Evolutionary conservation across 768 basidiomycete genomes (phyloP), one percentile per base, ranked within the genome.

Genomic region (Boletus speciosus): DNA sequence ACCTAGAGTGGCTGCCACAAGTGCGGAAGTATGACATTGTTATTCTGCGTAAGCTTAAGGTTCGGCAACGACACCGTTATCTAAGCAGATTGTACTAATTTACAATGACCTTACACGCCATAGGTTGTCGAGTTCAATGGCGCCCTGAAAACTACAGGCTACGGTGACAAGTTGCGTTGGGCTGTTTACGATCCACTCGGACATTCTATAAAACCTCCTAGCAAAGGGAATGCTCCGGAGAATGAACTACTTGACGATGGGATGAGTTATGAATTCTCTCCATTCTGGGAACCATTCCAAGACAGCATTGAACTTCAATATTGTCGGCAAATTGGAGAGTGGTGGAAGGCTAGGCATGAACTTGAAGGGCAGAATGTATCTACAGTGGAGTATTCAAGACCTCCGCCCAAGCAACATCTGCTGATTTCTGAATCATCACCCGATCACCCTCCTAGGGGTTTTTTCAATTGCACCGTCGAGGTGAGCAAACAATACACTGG

Each of bases 401-500:
- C 23, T 41, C 44, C 48, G 36, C 1, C 3, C 36, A 74, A 78
- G 44, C 63, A 67, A 40, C 84, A 84, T 57, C 69, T 74, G 25
- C 66, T 84, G 16, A 72, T 85, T 51, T 74, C 73, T n/a, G 80
- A 84, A 41, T 76, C 74, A 12, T 72, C 72, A 9, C 81, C 82
- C 1, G 62, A 74, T 45, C 68, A 71, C 19, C 66, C 66, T 11
- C 80, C 80, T 2, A 47, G 55, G 21, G 80, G 81, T 1, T 86
- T 77, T 64, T 85, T 86, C 63, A 75, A 86, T 51, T 85, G 84
- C 45, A 84, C 81, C 0, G 74, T 83, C 15, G 81, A 86, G 75
- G 85, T 85, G 57, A 59, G 73, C n/a, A 40, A 34, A 32, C 31
- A 11, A 16, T 27, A 25, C 27, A 4, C 3, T 9, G n/a, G 14